Evolutionary conservation across 2,329 filamentous ascomycete species (phyloP).

Genomic region (Shiraia bambusicola): DNA sequence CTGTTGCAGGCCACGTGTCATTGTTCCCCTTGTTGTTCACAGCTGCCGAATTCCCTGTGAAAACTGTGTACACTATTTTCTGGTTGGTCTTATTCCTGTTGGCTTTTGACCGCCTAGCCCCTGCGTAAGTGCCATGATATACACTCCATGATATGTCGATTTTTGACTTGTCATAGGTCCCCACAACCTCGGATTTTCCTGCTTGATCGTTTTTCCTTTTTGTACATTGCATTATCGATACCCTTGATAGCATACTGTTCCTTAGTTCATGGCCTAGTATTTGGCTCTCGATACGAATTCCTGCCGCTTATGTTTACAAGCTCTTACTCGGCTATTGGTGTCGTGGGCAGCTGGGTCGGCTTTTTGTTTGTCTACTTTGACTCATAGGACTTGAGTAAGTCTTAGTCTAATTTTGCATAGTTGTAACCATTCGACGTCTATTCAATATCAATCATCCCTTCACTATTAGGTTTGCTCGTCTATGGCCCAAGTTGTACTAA

Average conservation of each 20-base stretch:
- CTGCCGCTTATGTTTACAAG: slow-evolving; percentile 96
- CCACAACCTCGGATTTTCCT: slow-evolving; percentile 80
- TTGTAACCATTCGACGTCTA: too few relatives aligned
- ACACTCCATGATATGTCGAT: background rate
- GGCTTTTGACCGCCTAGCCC: slow-evolving; percentile 83
- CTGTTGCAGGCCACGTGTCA: slow-evolving; percentile 91
- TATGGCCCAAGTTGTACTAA: too few relatives aligned
- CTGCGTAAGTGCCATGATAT: slow-evolving; percentile 57
- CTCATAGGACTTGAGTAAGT: slow-evolving; percentile 17
- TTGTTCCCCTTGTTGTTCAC: slow-evolving; percentile 94
- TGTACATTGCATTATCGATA: slow-evolving; percentile 88
- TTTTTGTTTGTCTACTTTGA: slow-evolving; percentile 89
- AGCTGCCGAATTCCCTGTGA: slow-evolving; percentile 87
- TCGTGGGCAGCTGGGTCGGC: slow-evolving; percentile 91
- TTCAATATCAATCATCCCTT: too few relatives aligned
- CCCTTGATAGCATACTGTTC: slow-evolving; percentile 89
- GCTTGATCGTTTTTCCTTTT: slow-evolving; percentile 82
- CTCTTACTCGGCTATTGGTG: slow-evolving; percentile 90
- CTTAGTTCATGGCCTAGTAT: slow-evolving; percentile 77
- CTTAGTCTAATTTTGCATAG: too few relatives aligned
- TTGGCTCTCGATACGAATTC: slow-evolving; percentile 83
- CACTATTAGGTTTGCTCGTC: too few relatives aligned
- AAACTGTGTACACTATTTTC: slow-evolving; percentile 87
- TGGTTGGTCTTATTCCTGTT: slow-evolving; percentile 88
- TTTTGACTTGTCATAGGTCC: slow-evolving; percentile 52